Evolutionary conservation across 2,329 filamentous ascomycete species (phyloP), one percentile per base, ranked within the genome.

Genomic region (Cryphonectria naterciae): DNA sequence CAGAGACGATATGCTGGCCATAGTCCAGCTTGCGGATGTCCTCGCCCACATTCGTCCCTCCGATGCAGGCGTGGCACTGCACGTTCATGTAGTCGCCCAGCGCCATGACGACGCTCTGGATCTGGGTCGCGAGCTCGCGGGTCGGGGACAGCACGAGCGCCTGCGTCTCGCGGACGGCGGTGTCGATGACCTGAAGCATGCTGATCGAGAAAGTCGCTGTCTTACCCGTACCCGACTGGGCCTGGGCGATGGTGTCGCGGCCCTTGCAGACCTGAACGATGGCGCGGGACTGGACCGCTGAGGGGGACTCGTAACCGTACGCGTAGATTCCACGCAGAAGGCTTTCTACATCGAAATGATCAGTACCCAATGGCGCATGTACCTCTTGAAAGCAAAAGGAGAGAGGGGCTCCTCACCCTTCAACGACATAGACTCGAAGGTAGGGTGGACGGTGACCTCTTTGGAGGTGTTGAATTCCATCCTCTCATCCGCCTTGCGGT

Each of bases 1-100:
- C 96, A 78, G 98, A 95, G 78, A 99, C 95, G 80, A 99, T 92
- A 86, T 98, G 96, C 78, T 94, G 95, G 75, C 96, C 97, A 73
- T 98, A 94, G 83, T 95, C 90, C 75, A 99, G 93, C 78, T 94
- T 93, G 89, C 96, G 97, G 92, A 98, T 98, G 86, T 98, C 96
- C 75, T 99, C 97, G 82, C 96, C 93, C 77, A 99, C 94, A 83
- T 93, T 96, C 84, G 96, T 99, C 80, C 97, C 96, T 84, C 96
- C 96, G 85, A 99, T 98, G 86, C 96, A 99, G 81, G 96, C 96
- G 83, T 99, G 96, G 90, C 95, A 98, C 86, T 98, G 93, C 78
- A 99, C 90, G 85, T 93, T 96, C 96, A 99, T 98, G 89, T 98
- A 99, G 86, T 99, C 96, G 82, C 96, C 96, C 75, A 99, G 97